Percentiles rank a stretch among this genome's conserved stretches.
Evolutionary conservation across 441 rosid species (phyloP).

Genomic region (California macrophylla): DNA sequence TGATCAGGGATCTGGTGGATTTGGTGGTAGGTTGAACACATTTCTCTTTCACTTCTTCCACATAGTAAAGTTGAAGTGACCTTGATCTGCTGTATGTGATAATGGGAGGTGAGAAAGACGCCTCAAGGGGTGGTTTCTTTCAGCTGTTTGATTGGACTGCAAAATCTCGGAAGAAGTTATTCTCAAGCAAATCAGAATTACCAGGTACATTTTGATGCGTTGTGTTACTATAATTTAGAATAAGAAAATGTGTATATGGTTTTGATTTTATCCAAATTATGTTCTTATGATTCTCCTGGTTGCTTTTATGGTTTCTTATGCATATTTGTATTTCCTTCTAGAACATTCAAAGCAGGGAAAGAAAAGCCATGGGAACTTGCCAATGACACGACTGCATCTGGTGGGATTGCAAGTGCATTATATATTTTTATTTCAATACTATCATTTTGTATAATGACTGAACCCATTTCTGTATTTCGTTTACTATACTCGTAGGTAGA

Average conservation of each 20-base stretch:
- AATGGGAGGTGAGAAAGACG: constrained; percentile 65
- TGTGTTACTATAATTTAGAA: neutral
- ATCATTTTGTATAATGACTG: constrained; percentile 8
- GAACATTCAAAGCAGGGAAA: constrained; percentile 60
- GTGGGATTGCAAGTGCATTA: constrained; percentile 21
- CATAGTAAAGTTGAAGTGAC: constrained; percentile 16
- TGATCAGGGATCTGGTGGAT: constrained; percentile 21
- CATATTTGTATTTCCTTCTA: constrained; percentile 19
- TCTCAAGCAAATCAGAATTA: constrained; percentile 62
- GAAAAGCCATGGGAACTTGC: constrained; percentile 55
- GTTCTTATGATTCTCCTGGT: neutral
- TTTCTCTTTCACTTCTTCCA: constrained; percentile 8
- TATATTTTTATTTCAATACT: neutral
- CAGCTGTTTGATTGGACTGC: constrained; percentile 94
- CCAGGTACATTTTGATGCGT: constrained; percentile 37
- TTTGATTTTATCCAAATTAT: neutral
- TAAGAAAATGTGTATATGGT: neutral
- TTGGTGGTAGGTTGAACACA: constrained; percentile 16
- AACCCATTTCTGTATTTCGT: constrained; percentile 4
- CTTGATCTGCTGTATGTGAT: constrained; percentile 9
- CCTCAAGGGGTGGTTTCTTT: constrained; percentile 59
- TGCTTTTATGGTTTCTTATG: constrained; percentile 12
- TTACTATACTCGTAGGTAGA: constrained; percentile 39
- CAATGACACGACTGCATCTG: constrained; percentile 43
- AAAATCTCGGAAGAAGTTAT: constrained; percentile 86